Conservation (phyloP, 176 grass and related monocot genomes). For the Cenchrus americanus region DNA sequence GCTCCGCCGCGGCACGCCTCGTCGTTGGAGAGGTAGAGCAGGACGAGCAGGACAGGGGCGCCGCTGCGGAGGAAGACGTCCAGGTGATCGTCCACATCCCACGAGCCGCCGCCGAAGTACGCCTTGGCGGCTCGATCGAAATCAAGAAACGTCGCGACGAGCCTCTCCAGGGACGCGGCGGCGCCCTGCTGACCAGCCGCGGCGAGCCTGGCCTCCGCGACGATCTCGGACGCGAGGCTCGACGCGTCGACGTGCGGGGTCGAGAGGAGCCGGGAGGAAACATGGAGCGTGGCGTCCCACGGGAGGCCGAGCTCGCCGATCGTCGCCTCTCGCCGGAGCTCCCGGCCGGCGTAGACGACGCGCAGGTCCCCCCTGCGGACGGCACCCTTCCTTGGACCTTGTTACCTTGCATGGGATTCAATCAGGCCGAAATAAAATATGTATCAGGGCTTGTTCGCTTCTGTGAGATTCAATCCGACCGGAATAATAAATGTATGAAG, state of each 20-base stretch:
- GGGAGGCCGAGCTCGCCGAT: conserved; percentile 36
- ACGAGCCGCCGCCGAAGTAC: too few relatives aligned
- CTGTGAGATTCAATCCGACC: too few relatives aligned
- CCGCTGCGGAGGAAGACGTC: conserved; percentile 48
- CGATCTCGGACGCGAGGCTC: conserved; percentile 46
- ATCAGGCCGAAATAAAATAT: too few relatives aligned
- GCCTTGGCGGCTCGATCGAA: too few relatives aligned
- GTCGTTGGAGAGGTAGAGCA: conserved; percentile 47
- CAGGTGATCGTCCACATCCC: conserved; percentile 23
- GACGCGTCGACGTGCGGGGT: conserved; percentile 41
- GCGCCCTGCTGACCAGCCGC: not conserved
- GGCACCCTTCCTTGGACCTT: not conserved
- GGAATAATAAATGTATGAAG: too few relatives aligned
- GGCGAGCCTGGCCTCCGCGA: not conserved
- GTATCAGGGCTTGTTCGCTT: too few relatives aligned
- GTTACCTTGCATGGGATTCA: too few relatives aligned
- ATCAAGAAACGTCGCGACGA: conserved; percentile 42
- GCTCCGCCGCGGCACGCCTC: not conserved
- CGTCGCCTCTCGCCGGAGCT: conserved; percentile 48
- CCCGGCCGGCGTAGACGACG: conserved; percentile 47
- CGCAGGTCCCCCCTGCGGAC: conserved; percentile 19
- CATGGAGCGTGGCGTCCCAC: conserved; percentile 48
- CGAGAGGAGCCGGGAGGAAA: conserved; percentile 44
- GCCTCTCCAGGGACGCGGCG: conserved; percentile 24
- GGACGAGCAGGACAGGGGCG: conserved; percentile 35